Conservation (phyloP, 2,329 filamentous ascomycete species). For the Amylocarpus encephaloides region DNA sequence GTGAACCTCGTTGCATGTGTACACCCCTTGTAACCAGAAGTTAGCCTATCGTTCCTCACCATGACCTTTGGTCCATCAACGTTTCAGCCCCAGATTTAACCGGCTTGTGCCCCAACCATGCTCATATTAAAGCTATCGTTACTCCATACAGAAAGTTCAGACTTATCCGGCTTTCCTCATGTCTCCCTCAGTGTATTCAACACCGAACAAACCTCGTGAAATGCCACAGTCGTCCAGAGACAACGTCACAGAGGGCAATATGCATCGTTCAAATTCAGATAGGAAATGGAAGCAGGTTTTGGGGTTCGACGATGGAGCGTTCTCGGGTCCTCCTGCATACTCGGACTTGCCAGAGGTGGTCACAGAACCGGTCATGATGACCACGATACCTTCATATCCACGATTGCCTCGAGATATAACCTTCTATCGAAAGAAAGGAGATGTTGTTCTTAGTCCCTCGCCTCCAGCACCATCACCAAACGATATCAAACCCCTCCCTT, state of each 20-base stretch:
- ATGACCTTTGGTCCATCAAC: background rate
- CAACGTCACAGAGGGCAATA: background rate
- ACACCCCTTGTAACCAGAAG: background rate
- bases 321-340: background rate
- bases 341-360: slow-evolving; percentile 10
- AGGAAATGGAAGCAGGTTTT: slow-evolving; percentile 29
- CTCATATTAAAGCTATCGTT: slow-evolving; percentile 1
- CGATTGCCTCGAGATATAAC: slow-evolving; percentile 24
- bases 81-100: slow-evolving; percentile 12
- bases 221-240: background rate
- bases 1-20: slow-evolving; percentile 5
- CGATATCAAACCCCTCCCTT: slow-evolving; percentile 19
- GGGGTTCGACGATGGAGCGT: slow-evolving; percentile 25
- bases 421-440: slow-evolving; percentile 19
- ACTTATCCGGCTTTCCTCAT: slow-evolving; percentile 1
- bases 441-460: slow-evolving; percentile 23
- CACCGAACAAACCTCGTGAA: background rate
- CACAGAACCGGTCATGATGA: slow-evolving; percentile 1
- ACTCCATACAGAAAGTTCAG: slow-evolving; percentile 1
- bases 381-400: slow-evolving; percentile 12
- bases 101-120: slow-evolving; percentile 8
- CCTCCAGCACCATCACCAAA: slow-evolving; percentile 18
- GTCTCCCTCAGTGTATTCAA: background rate
- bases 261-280: slow-evolving; percentile 20
- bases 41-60: slow-evolving; percentile 1